Base-by-base conservation (phyloP, 2,329 filamentous ascomycete genomes). In the Westerdykella aurantiaca region DNA sequence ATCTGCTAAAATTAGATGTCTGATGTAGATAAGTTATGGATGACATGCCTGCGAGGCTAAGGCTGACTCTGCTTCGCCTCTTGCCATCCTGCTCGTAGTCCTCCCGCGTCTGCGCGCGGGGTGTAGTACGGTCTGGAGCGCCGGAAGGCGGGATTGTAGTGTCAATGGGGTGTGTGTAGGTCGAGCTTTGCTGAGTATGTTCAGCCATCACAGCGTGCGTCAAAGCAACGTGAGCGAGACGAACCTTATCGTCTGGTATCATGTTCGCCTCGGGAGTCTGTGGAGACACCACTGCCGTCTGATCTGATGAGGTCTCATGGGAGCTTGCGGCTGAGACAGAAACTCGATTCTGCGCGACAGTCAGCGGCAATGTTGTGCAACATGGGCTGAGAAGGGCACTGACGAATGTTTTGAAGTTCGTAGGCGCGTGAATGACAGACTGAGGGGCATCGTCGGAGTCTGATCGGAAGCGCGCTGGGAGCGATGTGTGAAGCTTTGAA, bases 351-450 rank as follows among this genome's bases (percentile, higher is more conserved):
- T 66, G 53, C 34, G 44, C 35, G 41, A 29, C 39, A 39, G 55
- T 65, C 56, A 67, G 60, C 56, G 54, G 42, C 52, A 49, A 58
- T 50, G 46, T 47, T 34, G 55, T 66, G 54, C 54, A 55, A 9
- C 7, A 12, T 56, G 60, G 52, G 49, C 43, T 38, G 37, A 39
- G 46, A 14, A 43, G 37, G 37, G 46, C 35, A 53, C 61, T 47
- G 52, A 93, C 87, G 79, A 93, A 95, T 55, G 80, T 80, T 44
- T 81, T 78, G 67, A 93, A 96, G 49, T 85, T 87, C 51, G 88
- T 77, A 0, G 90, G 89, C 13, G 87, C 88, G 73, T 95, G 90
- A 54, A 96, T 95, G 43, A 95, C 90, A 1, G 90, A 96, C 42
- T 88, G 78, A 18, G 88, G 84, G 53, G 90, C 88, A 52, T 95